Conservation (phyloP, 129 eudicot genomes). For the Smallanthus sonchifolius region DNA sequence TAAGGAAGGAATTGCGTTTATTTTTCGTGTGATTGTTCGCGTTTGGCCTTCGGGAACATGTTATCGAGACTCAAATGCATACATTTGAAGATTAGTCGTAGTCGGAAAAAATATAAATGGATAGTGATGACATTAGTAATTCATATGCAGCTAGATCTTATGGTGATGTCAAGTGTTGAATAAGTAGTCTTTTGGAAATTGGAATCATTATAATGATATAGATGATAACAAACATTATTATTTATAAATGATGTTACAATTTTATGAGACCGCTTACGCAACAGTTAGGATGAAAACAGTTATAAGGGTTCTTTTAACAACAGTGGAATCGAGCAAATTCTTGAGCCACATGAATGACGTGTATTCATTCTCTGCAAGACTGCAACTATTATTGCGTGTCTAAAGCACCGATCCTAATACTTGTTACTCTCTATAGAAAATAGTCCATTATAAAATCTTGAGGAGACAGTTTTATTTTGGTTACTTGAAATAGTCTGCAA, state of each 20-base stretch:
- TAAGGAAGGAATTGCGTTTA: background rate
- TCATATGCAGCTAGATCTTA: background rate
- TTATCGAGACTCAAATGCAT: background rate
- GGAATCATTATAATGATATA: background rate
- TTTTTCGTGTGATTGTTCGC: background rate
- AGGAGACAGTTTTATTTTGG: too few species aligned
- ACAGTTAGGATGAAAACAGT: background rate
- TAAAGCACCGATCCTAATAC: background rate
- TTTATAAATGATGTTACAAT: too few species aligned
- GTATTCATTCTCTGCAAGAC: background rate
- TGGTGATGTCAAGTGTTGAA: background rate
- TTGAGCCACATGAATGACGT: background rate
- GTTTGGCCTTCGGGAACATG: background rate
- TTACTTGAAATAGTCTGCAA: too few species aligned
- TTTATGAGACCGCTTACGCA: background rate
- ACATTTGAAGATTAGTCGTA: background rate
- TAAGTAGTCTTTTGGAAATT: background rate
- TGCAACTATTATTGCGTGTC: background rate
- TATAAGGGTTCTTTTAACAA: too few species aligned
- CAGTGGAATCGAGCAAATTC: background rate
- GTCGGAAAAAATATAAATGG: too few species aligned
- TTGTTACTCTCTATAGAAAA: background rate
- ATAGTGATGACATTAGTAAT: too few species aligned
- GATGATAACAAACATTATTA: background rate
- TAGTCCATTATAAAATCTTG: too few species aligned